A percentile compares a stretch with the other conserved stretches of the same genome.
phyloP scores from a whole-genome alignment of 2,329 filamentous ascomycete species.

The Venturiaceae sp. region DNA sequence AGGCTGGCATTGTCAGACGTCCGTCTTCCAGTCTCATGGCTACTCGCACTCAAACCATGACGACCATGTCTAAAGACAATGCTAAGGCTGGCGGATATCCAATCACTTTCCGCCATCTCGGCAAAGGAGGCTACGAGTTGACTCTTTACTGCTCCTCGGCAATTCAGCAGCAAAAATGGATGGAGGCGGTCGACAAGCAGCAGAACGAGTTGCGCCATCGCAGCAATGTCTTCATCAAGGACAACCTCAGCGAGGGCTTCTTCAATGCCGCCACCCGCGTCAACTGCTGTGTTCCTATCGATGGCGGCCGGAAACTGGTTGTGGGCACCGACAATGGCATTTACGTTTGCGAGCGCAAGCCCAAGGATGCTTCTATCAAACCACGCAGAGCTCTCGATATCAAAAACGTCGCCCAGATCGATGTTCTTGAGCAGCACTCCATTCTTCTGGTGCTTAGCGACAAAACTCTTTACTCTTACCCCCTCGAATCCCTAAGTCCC shows the following conservation, averaged over 20 bases:
- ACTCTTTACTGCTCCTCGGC: conserved; percentile 82
- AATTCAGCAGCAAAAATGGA: conserved; percentile 87
- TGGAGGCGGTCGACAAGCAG: conserved; percentile 87
- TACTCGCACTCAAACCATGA: conserved; percentile 38
- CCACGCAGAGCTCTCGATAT: conserved; percentile 80
- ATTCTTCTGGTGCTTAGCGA: conserved; percentile 85
- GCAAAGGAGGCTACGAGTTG: conserved; percentile 88
- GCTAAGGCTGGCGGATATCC: conserved; percentile 70
- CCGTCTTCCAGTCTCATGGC: conserved; percentile 77
- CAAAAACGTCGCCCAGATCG: conserved; percentile 83
- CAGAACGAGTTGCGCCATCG: conserved; percentile 75
- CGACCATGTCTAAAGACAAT: conserved; percentile 32
- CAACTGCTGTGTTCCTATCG: conserved; percentile 93
- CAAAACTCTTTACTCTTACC: conserved; percentile 85
- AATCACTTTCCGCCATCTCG: conserved; percentile 91
- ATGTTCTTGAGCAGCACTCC: conserved; percentile 91
- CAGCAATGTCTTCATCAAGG: conserved; percentile 61
- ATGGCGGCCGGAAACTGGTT: conserved; percentile 89
- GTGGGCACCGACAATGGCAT: conserved; percentile 93
- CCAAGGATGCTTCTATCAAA: conserved; percentile 62
- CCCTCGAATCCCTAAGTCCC: conserved; percentile 65
- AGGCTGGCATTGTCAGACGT: conserved; percentile 68
- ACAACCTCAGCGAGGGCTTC: conserved; percentile 71
- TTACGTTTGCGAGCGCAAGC: conserved; percentile 83
- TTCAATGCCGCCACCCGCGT: conserved; percentile 83